Conservation (phyloP, 1,284 basidiomycete genomes). For the Coniferiporia sulphurascens region DNA sequence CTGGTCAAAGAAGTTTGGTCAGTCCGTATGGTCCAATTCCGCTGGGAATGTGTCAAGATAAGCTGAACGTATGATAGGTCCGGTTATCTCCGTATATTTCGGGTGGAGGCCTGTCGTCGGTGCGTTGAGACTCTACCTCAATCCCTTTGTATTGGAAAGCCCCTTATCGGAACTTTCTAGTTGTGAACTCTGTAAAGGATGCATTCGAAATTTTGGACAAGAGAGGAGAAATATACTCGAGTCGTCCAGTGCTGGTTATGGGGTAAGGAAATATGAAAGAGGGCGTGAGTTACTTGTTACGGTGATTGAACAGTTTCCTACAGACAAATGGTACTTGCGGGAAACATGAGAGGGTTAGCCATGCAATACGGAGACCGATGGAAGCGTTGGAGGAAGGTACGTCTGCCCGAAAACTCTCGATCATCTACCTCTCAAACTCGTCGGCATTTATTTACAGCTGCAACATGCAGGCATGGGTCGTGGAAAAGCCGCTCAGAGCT, state of each 20-base stretch:
- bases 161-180: slow-evolving; percentile 17
- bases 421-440: not conserved
- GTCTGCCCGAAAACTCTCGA: not conserved
- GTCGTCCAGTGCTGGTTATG: slow-evolving; percentile 32
- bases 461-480: slow-evolving; percentile 20
- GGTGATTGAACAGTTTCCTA: not conserved
- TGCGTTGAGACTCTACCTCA: not conserved
- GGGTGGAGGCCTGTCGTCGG: slow-evolving; percentile 1
- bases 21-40: not conserved
- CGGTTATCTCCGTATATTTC: slow-evolving; percentile 2
- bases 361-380: slow-evolving; percentile 20
- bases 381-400: slow-evolving; percentile 21
- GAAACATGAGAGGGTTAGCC: slow-evolving; percentile 14
- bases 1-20: slow-evolving; percentile 3
- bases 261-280: slow-evolving; percentile 22
- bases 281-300: not conserved
- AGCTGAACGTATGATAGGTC: not conserved
- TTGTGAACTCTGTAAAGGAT: slow-evolving; percentile 27
- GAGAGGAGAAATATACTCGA: slow-evolving; percentile 34
- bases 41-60: not conserved
- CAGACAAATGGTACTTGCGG: slow-evolving; percentile 21
- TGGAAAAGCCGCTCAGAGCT: slow-evolving; percentile 14
- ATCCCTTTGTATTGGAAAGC: not conserved
- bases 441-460: slow-evolving; percentile 6
- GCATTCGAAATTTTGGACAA: slow-evolving; percentile 34